phyloP scores from a whole-genome alignment of 1,139 yeast species.

The Scheffersomyces titani region DNA sequence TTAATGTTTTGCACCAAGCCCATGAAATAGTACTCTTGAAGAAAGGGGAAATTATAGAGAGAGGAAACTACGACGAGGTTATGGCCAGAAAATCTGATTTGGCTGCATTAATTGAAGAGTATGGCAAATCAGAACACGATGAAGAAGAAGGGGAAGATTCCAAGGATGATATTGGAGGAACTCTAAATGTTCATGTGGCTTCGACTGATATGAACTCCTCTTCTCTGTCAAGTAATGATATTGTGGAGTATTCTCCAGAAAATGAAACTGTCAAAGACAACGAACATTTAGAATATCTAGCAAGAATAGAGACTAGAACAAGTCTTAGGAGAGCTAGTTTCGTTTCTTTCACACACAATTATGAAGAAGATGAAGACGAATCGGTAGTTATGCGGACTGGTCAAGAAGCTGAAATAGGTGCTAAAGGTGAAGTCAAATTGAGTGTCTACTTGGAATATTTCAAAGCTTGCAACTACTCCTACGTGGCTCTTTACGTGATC shows the following conservation, averaged over 20 bases:
- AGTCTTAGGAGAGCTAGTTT: constrained; percentile 14
- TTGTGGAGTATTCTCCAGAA: background rate
- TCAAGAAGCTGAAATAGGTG: constrained; percentile 29
- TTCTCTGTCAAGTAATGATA: background rate
- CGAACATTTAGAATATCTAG: background rate
- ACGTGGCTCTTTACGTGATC: constrained; percentile 26
- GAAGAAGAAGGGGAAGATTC: constrained; percentile 8
- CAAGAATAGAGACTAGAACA: background rate
- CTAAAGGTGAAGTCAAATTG: constrained; percentile 36
- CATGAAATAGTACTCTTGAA: constrained; percentile 18
- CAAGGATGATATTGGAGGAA: background rate
- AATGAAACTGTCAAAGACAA: background rate
- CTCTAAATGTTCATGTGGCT: background rate
- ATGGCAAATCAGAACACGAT: constrained; percentile 20
- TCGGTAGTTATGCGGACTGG: constrained; percentile 23
- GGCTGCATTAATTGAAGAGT: constrained; percentile 26
- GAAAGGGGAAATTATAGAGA: constrained; percentile 16
- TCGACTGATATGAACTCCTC: background rate
- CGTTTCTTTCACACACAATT: constrained; percentile 23
- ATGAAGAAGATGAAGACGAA: constrained; percentile 17
- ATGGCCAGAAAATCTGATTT: constrained; percentile 21
- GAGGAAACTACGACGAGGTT: constrained; percentile 18
- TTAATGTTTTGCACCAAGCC: constrained; percentile 19
- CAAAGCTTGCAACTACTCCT: constrained; percentile 35
- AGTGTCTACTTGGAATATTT: constrained; percentile 33